Base-by-base conservation (phyloP, 257 asterid genomes). In the Nicotiana paniculata region DNA sequence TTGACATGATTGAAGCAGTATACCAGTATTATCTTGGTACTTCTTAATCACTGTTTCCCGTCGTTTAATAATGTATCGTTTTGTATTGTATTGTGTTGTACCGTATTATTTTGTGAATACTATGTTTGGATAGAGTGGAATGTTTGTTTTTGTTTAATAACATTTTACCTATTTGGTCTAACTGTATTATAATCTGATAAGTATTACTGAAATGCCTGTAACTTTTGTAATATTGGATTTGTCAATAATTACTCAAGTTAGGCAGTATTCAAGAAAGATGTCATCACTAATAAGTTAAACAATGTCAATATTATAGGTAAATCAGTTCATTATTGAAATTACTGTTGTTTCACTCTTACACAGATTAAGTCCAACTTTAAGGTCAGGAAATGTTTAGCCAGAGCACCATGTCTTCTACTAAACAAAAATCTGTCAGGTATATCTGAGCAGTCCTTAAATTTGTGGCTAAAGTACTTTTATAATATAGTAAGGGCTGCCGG, bases 371-470 rank as follows among this genome's bases (percentile, higher is more conserved):
- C 64, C 43, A 30, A 64, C 11, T 30, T 32, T 13, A 33, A 66
- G 75, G 11, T 65, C 24, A 32, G 24, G 26, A 46, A 0, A 9
- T 5, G 0, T 24, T 43, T 72, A 72, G 32, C 79, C 7, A 21
- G 79, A 46, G 61, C 24, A 74, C 62, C 9, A 74, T 74, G 79
- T 48, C 79, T 74, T 74, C 62, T 48, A 13, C 79, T 74, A 48
- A 74, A 15, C 79, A 74, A 74, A 74, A 74, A 24, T 74, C 79
- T 74, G 5, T 26, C 37, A 74, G 79, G 79, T 74, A 74, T 70
- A 0, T 48, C n/a, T 74, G n/a, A 5, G 43, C 51, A 43, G 48
- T 72, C 78, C 77, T 72, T 70, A 2, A 21, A 70, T 69, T 69
- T 69, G 33, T 69, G 18, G 32, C 55, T n/a, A 0, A 39, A 39